These are phyloP conservation scores for Chalciporus piperatus DNA, from an alignment of 768 basidiomycete genomes.

Conservation along the genomic window DNA sequence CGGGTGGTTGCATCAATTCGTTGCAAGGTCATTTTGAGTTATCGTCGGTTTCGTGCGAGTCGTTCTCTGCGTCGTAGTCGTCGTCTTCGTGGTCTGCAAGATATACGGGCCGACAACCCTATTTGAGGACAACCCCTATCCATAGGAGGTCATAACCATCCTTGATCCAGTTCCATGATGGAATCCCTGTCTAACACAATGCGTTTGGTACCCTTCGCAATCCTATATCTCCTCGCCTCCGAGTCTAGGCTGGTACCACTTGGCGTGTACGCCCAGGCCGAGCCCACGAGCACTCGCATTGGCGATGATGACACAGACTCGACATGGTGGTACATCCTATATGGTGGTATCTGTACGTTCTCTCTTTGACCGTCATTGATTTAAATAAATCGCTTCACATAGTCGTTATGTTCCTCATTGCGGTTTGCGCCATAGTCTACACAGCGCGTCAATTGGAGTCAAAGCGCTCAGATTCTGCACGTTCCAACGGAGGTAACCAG, in stretches of 20 bases:
- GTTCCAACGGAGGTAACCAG: too few species aligned
- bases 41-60: slow-evolving; percentile 13
- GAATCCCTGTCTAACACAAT: neutral
- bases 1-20: slow-evolving; percentile 5
- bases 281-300: neutral
- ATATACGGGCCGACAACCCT: neutral
- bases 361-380: too few species aligned
- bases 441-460: too few species aligned
- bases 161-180: neutral
- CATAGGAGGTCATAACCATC: neutral
- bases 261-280: neutral
- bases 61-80: slow-evolving; percentile 7
- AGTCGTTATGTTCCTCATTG: too few species aligned
- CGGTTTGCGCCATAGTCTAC: too few species aligned
- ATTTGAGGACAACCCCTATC: neutral
- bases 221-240: neutral
- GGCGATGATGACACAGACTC: too few species aligned
- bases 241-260: neutral
- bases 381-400: too few species aligned
- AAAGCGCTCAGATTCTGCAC: too few species aligned
- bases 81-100: slow-evolving; percentile 4
- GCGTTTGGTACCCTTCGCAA: neutral
- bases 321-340: too few species aligned
- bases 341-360: too few species aligned
- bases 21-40: neutral